These are phyloP conservation scores for Plasmodium gallinaceum DNA, from an alignment of 169 alveolate genomes.

Conservation along the genomic window DNA sequence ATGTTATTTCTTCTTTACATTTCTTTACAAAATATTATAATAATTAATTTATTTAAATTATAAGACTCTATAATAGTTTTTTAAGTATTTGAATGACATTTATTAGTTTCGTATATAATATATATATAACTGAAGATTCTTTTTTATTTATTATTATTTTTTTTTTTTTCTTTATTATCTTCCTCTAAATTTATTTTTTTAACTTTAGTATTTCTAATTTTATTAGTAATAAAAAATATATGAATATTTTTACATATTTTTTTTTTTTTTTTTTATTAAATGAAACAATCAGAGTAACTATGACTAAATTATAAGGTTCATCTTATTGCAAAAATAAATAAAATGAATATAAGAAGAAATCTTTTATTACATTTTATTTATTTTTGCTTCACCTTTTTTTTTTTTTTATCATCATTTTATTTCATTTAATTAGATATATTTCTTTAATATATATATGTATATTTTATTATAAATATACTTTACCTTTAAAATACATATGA, in stretches of 20 bases:
- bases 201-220: too few species aligned
- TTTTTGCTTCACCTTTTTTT: conserved; percentile 55
- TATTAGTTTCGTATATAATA: too few species aligned
- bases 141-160: too few species aligned
- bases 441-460: background rate
- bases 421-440: conserved; percentile 23
- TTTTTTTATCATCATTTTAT: conserved; percentile 68
- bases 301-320: conserved; percentile 39
- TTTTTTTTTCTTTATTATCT: too few species aligned
- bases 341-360: conserved; percentile 67
- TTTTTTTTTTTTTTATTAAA: background rate
- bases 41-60: too few species aligned
- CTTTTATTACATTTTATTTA: conserved; percentile 25
- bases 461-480: background rate
- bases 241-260: background rate
- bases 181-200: too few species aligned
- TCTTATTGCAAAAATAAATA: conserved; percentile 25
- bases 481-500: background rate
- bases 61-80: too few species aligned
- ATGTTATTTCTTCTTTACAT: too few species aligned
- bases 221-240: too few species aligned
- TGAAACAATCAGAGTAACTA: conserved; percentile 80
- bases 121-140: too few species aligned
- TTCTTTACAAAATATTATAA: too few species aligned
- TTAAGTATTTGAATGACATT: too few species aligned